Evolutionary conservation across 2,329 filamentous ascomycete genomes (phyloP), one percentile per base, ranked within the genome.

Genomic region (Lasiodiplodia gonubiensis): DNA sequence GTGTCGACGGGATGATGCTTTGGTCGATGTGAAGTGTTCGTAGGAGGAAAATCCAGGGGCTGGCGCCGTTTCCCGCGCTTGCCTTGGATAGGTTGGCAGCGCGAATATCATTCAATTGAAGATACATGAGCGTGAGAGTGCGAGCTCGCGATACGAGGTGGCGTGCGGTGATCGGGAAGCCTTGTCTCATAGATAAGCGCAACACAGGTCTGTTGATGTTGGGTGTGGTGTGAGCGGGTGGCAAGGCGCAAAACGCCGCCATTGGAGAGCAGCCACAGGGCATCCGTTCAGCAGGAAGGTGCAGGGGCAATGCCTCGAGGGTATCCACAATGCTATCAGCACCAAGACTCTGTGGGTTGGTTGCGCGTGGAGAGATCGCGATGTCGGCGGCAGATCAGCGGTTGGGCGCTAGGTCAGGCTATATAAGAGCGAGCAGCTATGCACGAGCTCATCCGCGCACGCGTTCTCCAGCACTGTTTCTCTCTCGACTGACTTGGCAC

Each of bases 11-110:
- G 5, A 64, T 67, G 66, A 67, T 67, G 21, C 42, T 67, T 23
- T 67, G 66, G 66, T 67, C 66, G 21, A 67, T 67, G 66, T 67
- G 39, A 39, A 39, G 30, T n/a, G 18, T 52, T 52, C 16, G 49
- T 21, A 11, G n/a, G 12, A 21, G 16, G 11, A 52, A 14, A 14
- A 27, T 3, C 21, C 4, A 6, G 4, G 49, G 30, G 8, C 30
- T 10, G 7, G 30, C 30, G 30, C 30, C 30, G 30, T 33, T 33
- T 10, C 30, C 30, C 30, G 30, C 30, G 30, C 30, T 33, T 33
- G 30, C 30, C 30, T 33, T 33, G 30, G 30, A 33, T 33, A 33
- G 30, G 30, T 33, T 33, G 30, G 30, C 30, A 33, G 30, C 30
- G 30, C 10, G 30, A 33, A 33, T 33, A 33, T 33, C 30, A 33